phyloP scores from a whole-genome alignment of 2,329 filamentous ascomycete species.

The Geoglossum cookeanum region DNA sequence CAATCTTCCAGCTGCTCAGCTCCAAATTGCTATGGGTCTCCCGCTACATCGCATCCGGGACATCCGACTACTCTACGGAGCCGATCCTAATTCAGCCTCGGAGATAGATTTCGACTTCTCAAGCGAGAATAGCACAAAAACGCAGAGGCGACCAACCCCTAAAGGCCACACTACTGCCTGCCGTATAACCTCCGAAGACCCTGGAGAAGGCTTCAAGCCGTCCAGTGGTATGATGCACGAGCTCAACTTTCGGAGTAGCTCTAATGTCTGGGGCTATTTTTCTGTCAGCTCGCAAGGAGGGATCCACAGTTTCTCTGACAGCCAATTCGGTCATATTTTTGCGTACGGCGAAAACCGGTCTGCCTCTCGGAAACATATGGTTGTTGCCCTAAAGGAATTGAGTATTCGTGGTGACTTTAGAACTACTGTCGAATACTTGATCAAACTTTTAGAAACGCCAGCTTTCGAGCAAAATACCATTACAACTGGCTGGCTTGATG shows the following conservation, averaged over 20 bases:
- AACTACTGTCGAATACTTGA: slow-evolving; percentile 95
- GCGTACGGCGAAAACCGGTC: slow-evolving; percentile 95
- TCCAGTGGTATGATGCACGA: slow-evolving; percentile 98
- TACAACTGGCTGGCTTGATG: slow-evolving; percentile 94
- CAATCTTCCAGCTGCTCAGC: slow-evolving; percentile 88
- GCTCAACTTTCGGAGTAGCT: slow-evolving; percentile 95
- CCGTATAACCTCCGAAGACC: slow-evolving; percentile 97
- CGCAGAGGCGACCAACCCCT: slow-evolving; percentile 74
- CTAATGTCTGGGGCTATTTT: slow-evolving; percentile 99
- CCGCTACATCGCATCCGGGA: slow-evolving; percentile 89
- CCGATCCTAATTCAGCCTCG: slow-evolving; percentile 68
- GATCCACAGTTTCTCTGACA: slow-evolving; percentile 98
- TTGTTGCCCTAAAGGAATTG: slow-evolving; percentile 91
- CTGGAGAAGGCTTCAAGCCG: slow-evolving; percentile 97
- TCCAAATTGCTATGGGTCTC: slow-evolving; percentile 97
- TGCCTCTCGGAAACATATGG: slow-evolving; percentile 96
- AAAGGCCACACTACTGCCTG: slow-evolving; percentile 97
- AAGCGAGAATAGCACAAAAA: slow-evolving; percentile 60
- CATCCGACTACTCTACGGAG: slow-evolving; percentile 88
- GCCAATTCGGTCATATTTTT: slow-evolving; percentile 98
- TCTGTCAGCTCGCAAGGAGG: slow-evolving; percentile 90
- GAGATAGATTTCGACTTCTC: slow-evolving; percentile 96
- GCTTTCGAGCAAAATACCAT: slow-evolving; percentile 99
- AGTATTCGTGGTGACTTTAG: slow-evolving; percentile 99
- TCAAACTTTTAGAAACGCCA: slow-evolving; percentile 95